Percentiles rank a stretch among this genome's conserved stretches.
Conservation (phyloP, 2,329 filamentous ascomycete species). For the Verticillium zaregamsianum region DNA sequence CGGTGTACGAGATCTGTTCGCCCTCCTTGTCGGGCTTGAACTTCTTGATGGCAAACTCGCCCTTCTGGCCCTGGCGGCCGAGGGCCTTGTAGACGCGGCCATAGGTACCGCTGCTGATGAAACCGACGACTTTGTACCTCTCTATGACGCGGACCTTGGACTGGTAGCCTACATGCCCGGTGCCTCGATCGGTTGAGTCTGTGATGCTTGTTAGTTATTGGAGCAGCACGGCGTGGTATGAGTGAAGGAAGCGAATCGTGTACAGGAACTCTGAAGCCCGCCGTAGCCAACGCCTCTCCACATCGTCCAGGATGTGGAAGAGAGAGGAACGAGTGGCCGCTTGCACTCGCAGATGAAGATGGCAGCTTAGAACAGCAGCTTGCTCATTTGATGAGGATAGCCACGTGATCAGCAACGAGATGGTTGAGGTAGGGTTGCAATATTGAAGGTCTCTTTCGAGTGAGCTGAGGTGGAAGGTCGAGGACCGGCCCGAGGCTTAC, state of each 20-base stretch:
- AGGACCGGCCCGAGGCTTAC: background rate
- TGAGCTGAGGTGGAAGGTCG: background rate
- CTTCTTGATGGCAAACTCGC: slow-evolving; percentile 98
- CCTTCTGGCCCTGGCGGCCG: slow-evolving; percentile 65
- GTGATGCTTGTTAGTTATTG: slow-evolving; percentile 29
- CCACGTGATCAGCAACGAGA: background rate
- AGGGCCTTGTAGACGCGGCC: slow-evolving; percentile 96
- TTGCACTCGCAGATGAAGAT: background rate
- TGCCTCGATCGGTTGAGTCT: slow-evolving; percentile 51
- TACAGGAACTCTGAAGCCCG: slow-evolving; percentile 14
- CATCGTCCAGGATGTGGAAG: slow-evolving; percentile 3
- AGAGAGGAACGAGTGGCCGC: background rate
- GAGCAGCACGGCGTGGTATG: slow-evolving; percentile 10
- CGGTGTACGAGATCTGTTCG: slow-evolving; percentile 89
- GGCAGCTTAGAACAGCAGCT: background rate
- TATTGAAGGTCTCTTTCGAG: background rate
- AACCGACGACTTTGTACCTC: slow-evolving; percentile 93
- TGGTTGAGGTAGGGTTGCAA: background rate
- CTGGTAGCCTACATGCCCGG: slow-evolving; percentile 49
- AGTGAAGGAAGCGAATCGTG: slow-evolving; percentile 4
- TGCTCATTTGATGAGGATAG: background rate
- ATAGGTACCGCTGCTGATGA: slow-evolving; percentile 98
- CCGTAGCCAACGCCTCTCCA: slow-evolving; percentile 14
- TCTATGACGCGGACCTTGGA: slow-evolving; percentile 86
- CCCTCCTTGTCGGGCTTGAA: slow-evolving; percentile 99